Evolutionary conservation across 768 basidiomycete species (phyloP).

Genomic region (Hericium rajendrae): DNA sequence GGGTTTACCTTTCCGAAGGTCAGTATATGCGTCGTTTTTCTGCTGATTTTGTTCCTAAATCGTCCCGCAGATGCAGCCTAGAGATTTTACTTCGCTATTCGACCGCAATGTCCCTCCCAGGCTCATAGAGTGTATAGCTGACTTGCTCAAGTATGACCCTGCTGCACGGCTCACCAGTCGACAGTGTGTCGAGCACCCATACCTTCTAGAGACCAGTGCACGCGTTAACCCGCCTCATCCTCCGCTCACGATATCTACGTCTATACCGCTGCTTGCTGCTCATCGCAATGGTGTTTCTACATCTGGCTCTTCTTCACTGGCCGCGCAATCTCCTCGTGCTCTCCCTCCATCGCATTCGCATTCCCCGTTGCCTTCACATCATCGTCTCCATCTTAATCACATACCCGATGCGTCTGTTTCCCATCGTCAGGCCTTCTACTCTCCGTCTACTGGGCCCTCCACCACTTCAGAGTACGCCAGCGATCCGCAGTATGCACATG

Average conservation of each 20-base stretch:
- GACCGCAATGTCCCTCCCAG: slow-evolving; percentile 68
- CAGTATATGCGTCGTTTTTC: slow-evolving; percentile 16
- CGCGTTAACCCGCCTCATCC: slow-evolving; percentile 20
- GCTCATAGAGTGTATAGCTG: slow-evolving; percentile 85
- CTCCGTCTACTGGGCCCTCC: not conserved
- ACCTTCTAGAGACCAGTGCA: slow-evolving; percentile 72
- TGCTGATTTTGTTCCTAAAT: slow-evolving; percentile 3
- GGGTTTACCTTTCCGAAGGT: slow-evolving; percentile 91
- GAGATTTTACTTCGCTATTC: slow-evolving; percentile 64
- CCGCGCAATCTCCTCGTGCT: slow-evolving; percentile 11
- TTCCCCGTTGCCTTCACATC: not conserved
- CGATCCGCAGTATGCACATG: slow-evolving; percentile 9
- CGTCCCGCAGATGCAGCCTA: slow-evolving; percentile 46
- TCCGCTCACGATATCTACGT: slow-evolving; percentile 24
- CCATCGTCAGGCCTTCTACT: slow-evolving; percentile 13
- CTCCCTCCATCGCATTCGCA: slow-evolving; percentile 7
- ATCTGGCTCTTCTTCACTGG: slow-evolving; percentile 11
- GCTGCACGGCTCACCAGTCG: slow-evolving; percentile 74
- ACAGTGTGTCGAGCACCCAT: slow-evolving; percentile 82
- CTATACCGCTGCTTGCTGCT: slow-evolving; percentile 14
- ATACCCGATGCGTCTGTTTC: slow-evolving; percentile 8
- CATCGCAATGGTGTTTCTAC: slow-evolving; percentile 16
- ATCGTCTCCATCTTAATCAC: not conserved
- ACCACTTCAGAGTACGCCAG: slow-evolving; percentile 1
- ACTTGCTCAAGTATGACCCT: slow-evolving; percentile 89